Percentiles rank a stretch among this genome's conserved stretches.
Conservation (phyloP, 148 eudicot species). For the Euryodendron excelsum region DNA sequence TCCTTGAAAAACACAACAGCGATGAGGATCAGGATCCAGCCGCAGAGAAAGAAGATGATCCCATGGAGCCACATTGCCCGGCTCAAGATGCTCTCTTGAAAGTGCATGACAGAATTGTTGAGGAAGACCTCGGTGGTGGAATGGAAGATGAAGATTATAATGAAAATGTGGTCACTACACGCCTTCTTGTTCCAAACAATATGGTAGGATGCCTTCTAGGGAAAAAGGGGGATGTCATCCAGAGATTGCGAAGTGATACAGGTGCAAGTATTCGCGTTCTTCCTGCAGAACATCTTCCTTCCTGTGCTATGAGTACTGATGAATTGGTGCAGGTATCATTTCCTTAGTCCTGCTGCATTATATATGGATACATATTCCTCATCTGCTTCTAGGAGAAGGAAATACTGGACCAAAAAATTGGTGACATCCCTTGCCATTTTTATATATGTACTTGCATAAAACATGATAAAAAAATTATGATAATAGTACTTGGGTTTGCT, state of each 20-base stretch:
- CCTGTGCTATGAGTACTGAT: slow-evolving; percentile 63
- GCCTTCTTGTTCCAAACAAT: slow-evolving; percentile 73
- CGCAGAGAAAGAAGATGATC: slow-evolving; percentile 28
- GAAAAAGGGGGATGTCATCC: slow-evolving; percentile 76
- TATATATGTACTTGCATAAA: slow-evolving; percentile 5
- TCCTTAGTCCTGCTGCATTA: slow-evolving; percentile 6
- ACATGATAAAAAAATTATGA: slow-evolving; percentile 25
- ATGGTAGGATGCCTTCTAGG: slow-evolving; percentile 75
- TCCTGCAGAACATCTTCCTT: slow-evolving; percentile 67
- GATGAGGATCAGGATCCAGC: slow-evolving; percentile 20
- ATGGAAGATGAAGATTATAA: slow-evolving; percentile 33
- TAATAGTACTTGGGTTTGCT: slow-evolving; percentile 29
- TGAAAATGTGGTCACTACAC: slow-evolving; percentile 44
- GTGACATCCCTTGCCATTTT: not conserved
- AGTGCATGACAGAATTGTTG: slow-evolving; percentile 70
- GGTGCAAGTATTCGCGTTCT: slow-evolving; percentile 77
- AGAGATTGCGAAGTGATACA: slow-evolving; percentile 68
- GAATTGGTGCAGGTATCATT: slow-evolving; percentile 69
- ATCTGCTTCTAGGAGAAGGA: not conserved
- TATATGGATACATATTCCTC: not conserved
- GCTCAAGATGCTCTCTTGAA: slow-evolving; percentile 76
- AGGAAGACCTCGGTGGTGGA: slow-evolving; percentile 55
- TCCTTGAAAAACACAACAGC: slow-evolving; percentile 14
- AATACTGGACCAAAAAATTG: slow-evolving; percentile 2
- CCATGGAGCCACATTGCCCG: slow-evolving; percentile 54